phyloP scores from a whole-genome alignment of 176 grass and related monocot genomes.

The Lolium perenne region DNA sequence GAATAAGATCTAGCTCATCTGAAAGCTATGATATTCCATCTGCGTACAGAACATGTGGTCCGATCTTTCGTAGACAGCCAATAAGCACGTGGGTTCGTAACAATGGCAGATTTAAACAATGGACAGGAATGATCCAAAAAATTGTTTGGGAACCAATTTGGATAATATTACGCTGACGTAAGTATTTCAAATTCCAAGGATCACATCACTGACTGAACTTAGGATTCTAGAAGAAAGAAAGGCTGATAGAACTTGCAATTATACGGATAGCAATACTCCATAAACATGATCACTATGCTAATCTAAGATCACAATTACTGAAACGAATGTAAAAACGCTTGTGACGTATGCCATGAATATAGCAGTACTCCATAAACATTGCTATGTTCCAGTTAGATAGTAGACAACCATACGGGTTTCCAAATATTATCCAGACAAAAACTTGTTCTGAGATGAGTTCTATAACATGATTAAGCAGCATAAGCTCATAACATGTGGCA shows the following conservation, averaged over 20 bases:
- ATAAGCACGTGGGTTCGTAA: conserved; percentile 8
- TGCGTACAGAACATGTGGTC: conserved; percentile 14
- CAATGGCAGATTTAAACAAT: conserved; percentile 12
- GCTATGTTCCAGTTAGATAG: background rate
- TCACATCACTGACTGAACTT: background rate
- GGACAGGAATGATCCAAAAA: background rate
- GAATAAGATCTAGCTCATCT: conserved; percentile 50
- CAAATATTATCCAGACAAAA: background rate
- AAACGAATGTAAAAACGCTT: background rate
- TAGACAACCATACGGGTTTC: background rate
- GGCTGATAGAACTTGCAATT: background rate
- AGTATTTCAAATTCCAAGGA: conserved; percentile 1
- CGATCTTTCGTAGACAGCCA: conserved; percentile 19
- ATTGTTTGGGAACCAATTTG: background rate
- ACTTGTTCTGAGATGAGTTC: background rate
- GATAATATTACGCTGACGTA: background rate
- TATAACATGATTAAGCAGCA: background rate
- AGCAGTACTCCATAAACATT: background rate
- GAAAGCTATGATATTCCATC: conserved; percentile 15
- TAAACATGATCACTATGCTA: background rate
- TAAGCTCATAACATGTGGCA: background rate
- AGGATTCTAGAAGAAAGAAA: conserved; percentile 7
- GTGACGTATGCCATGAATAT: too few relatives aligned
- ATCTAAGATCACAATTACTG: background rate
- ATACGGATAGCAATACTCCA: background rate